Conservation (phyloP, 1,284 basidiomycete genomes). For the Moniliella sp. region DNA sequence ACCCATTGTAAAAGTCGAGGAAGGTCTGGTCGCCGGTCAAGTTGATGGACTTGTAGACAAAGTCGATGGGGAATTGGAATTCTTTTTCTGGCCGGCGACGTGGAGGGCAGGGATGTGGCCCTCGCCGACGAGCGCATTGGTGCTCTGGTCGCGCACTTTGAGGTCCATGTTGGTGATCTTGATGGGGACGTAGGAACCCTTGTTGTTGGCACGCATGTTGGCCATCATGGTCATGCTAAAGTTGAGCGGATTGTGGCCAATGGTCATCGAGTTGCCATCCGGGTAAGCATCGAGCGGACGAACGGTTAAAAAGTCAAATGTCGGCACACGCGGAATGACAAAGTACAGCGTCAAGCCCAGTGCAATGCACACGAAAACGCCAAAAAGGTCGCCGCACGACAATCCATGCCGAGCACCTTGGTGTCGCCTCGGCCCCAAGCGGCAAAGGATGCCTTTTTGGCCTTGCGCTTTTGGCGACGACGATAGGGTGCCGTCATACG, state of each 20-base stretch:
- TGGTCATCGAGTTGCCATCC: conserved; percentile 13
- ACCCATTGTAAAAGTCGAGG: conserved; percentile 11
- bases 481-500: conserved; percentile 10
- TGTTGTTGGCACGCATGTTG: conserved; percentile 17
- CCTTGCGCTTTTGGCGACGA: conserved; percentile 5
- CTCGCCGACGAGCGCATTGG: conserved; percentile 8
- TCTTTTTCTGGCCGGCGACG: conserved; percentile 7
- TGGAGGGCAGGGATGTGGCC: conserved; percentile 5
- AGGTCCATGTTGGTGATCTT: conserved; percentile 7
- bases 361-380: background rate
- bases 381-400: background rate
- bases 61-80: conserved; percentile 15
- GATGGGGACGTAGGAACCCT: conserved; percentile 8
- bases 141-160: conserved; percentile 10
- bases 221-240: conserved; percentile 18
- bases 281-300: conserved; percentile 14
- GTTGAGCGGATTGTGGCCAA: conserved; percentile 12
- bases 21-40: conserved; percentile 15
- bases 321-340: conserved; percentile 21
- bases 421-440: conserved; percentile 15
- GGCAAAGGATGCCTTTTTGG: conserved; percentile 4
- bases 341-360: conserved; percentile 18
- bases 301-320: conserved; percentile 9
- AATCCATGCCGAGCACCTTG: conserved; percentile 12
- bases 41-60: conserved; percentile 13